phyloP scores from a whole-genome alignment of 495 filamentous ascomycete species.

The Lophiostoma macrostomum region DNA sequence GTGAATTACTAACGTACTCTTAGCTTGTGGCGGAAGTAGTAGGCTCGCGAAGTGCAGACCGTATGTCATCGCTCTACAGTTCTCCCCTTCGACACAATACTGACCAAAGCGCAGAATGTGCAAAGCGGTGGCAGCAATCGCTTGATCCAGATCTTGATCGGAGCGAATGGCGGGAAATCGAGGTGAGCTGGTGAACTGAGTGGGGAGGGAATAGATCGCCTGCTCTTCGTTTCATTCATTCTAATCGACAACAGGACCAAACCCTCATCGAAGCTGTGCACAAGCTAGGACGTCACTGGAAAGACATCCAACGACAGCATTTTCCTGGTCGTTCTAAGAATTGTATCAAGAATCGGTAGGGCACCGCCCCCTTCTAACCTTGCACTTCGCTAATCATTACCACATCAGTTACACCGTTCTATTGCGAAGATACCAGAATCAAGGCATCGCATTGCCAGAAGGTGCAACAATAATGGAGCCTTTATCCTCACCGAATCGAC shows the following conservation, averaged over 20 bases:
- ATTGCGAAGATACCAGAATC: conserved; percentile 24
- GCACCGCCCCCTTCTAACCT: background rate
- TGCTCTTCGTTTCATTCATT: background rate
- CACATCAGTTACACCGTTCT: conserved; percentile 27
- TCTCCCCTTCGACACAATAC: conserved; percentile 5
- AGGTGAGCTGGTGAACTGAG: conserved; percentile 36
- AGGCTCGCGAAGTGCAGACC: conserved; percentile 39
- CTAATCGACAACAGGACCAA: conserved; percentile 32
- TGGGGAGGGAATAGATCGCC: background rate
- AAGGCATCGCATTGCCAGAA: conserved; percentile 22
- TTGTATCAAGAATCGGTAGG: conserved; percentile 30
- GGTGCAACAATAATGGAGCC: background rate
- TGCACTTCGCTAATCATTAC: too few species aligned
- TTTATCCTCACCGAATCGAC: background rate
- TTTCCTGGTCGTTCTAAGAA: conserved; percentile 42
- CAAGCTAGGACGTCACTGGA: conserved; percentile 43
- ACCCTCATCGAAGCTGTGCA: conserved; percentile 40
- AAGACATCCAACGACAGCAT: conserved; percentile 41
- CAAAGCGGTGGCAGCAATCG: conserved; percentile 45
- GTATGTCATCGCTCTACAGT: conserved; percentile 30
- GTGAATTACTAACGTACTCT: too few species aligned
- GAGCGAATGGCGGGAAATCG: conserved; percentile 41
- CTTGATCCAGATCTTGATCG: conserved; percentile 44
- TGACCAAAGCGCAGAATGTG: conserved; percentile 39
- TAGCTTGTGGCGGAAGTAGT: conserved; percentile 29